Base-by-base conservation (phyloP, 2,329 filamentous ascomycete species). In the Monosporascus sp. region DNA sequence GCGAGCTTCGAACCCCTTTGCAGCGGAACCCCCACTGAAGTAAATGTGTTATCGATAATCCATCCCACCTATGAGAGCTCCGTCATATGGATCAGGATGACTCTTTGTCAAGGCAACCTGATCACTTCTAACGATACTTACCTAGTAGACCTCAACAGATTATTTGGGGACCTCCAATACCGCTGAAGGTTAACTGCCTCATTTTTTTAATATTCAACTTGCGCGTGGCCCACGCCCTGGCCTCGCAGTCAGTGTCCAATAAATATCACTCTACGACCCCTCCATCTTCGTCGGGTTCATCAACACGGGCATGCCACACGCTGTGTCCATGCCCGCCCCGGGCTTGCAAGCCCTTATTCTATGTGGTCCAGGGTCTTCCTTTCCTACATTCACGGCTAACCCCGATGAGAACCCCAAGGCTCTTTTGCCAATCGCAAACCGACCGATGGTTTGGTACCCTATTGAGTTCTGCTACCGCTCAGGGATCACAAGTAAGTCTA, bases 381-480 rank as follows among this genome's bases (percentile, higher is more conserved):
- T 94, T 60, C 85, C 87, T 46, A 93, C 89, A 1, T 93, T 94
- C 68, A 92, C 88, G 2, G 85, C 88, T 3, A 89, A 86, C 56
- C 86, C 89, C 5, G 84, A 88, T 71, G 86, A 92, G 65, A 85
- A 89, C 56, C 89, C 89, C 9, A 94, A 94, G 72, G 89, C 89
- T 9, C 80, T 94, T 22, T 73, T 94, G 7, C 89, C 89, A 6
- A 88, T 94, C 54, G 89, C 89, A 37, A 94, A 94, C 68, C 74
- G 89, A 60, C 89, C 89, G 1, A 94, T 94, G 89, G 86, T 94
- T 46, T 93, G 90, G 88, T 94, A 94, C 68, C 86, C 89, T 6
- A 81, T 94, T 41, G 89, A 93, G 63, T 93, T 90, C 73, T 93
- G 89, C 71, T 88, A 90, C 65, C 83, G 89, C 38, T 89, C 87